Conservation (phyloP, 2,329 filamentous ascomycete genomes). For the Chrysoporthe deuterocubensis region DNA sequence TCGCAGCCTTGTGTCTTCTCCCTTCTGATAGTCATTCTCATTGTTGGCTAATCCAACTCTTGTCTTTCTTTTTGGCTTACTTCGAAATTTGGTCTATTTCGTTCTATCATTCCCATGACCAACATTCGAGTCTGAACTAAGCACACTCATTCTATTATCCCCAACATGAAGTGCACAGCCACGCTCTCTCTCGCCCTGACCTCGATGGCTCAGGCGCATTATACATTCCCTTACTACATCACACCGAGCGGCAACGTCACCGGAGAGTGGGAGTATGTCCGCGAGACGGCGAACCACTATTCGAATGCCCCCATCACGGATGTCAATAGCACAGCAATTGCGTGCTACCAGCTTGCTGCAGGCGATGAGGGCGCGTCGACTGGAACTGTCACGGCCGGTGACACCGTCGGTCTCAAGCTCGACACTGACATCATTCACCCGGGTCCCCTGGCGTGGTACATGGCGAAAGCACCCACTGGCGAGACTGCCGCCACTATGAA, state of each 20-base stretch:
- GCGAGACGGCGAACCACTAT: conserved; percentile 8
- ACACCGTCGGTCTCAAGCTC: conserved; percentile 35
- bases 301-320: conserved; percentile 57
- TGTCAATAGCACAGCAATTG: conserved; percentile 46
- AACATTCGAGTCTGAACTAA: background rate
- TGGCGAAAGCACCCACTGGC: conserved; percentile 45
- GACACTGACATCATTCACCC: conserved; percentile 53
- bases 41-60: conserved; percentile 6
- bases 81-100: background rate
- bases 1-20: background rate
- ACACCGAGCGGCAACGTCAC: background rate
- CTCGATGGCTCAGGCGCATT: background rate
- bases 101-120: background rate
- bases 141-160: background rate
- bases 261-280: conserved; percentile 6
- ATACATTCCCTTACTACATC: conserved; percentile 10
- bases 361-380: conserved; percentile 37
- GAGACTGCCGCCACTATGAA: conserved; percentile 41
- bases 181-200: background rate
- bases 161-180: background rate
- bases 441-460: conserved; percentile 53
- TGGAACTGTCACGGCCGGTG: conserved; percentile 50
- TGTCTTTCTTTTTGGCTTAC: background rate
- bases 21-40: background rate
- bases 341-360: conserved; percentile 43